Evolutionary conservation across 805 yeast species (phyloP).

Genomic region (Candida qinlingensis): DNA sequence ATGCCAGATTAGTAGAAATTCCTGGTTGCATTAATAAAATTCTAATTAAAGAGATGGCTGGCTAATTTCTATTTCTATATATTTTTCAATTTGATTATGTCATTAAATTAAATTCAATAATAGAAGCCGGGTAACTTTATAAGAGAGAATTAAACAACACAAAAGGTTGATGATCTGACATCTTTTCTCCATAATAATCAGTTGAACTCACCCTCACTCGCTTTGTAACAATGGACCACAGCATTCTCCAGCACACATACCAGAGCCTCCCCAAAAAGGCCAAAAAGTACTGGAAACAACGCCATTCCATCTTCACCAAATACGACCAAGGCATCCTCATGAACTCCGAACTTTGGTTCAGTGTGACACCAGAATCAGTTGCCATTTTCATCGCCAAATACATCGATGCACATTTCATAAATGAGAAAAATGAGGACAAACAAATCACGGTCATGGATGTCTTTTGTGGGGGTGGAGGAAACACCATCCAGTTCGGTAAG

Average conservation of each 20-base stretch:
- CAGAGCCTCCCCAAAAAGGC: slow-evolving; percentile 17
- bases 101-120: too few relatives aligned
- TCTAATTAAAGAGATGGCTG: too few relatives aligned
- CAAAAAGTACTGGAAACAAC: slow-evolving; percentile 45
- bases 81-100: too few relatives aligned
- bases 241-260: slow-evolving; percentile 7
- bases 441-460: slow-evolving; percentile 38
- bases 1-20: too few relatives aligned
- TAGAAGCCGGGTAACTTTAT: too few relatives aligned
- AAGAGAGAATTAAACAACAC: too few relatives aligned
- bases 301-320: slow-evolving; percentile 55
- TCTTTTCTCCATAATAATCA: too few relatives aligned
- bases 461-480: slow-evolving; percentile 89
- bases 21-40: too few relatives aligned
- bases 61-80: too few relatives aligned
- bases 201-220: not conserved
- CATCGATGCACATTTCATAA: slow-evolving; percentile 41
- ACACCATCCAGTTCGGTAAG: slow-evolving; percentile 68
- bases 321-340: slow-evolving; percentile 66
- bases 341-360: slow-evolving; percentile 75
- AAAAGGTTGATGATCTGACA: too few relatives aligned
- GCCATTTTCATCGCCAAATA: slow-evolving; percentile 58
- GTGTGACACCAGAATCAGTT: slow-evolving; percentile 79
- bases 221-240: not conserved
- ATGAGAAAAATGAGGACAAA: slow-evolving; percentile 25